A percentile compares a stretch with the other conserved stretches of the same genome.
phyloP scores from a whole-genome alignment of 2,329 filamentous ascomycete species.

The Furcasterigmium furcatum region DNA sequence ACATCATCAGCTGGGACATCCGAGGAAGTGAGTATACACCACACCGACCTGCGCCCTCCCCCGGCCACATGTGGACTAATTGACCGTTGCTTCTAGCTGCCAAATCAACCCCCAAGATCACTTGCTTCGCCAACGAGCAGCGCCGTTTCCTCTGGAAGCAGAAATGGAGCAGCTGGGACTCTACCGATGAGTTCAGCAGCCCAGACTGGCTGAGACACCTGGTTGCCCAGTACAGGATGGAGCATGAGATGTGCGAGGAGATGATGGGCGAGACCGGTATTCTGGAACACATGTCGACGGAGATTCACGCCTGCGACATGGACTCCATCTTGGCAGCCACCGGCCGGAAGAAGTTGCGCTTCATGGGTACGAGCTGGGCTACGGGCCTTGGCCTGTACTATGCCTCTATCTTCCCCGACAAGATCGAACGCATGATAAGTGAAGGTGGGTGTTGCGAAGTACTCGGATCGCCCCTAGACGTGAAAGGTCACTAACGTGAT shows the following conservation, averaged over 20 bases:
- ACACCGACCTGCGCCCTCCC: too few species aligned
- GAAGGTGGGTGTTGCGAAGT: slow-evolving; percentile 4
- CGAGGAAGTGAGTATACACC: slow-evolving; percentile 10
- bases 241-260: slow-evolving; percentile 36
- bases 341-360: slow-evolving; percentile 37
- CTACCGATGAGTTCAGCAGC: slow-evolving; percentile 32
- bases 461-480: too few species aligned
- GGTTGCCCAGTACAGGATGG: slow-evolving; percentile 35
- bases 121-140: slow-evolving; percentile 44
- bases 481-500: too few species aligned
- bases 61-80: too few species aligned
- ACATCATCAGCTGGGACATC: slow-evolving; percentile 47
- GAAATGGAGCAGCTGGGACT: slow-evolving; percentile 29
- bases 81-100: slow-evolving; percentile 32
- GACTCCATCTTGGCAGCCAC: slow-evolving; percentile 39
- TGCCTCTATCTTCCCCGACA: slow-evolving; percentile 16
- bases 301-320: slow-evolving; percentile 43
- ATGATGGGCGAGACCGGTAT: slow-evolving; percentile 29
- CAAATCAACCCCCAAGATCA: slow-evolving; percentile 44
- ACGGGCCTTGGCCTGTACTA: slow-evolving; percentile 14
- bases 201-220: slow-evolving; percentile 38
- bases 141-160: slow-evolving; percentile 38
- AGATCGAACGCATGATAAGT: slow-evolving; percentile 14
- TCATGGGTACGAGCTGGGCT: slow-evolving; percentile 48
- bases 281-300: slow-evolving; percentile 36